Percentiles rank a stretch among this genome's conserved stretches.
These are phyloP conservation scores for Alloascoidea africana DNA, from an alignment of 805 yeast species.

Conservation along the genomic window DNA sequence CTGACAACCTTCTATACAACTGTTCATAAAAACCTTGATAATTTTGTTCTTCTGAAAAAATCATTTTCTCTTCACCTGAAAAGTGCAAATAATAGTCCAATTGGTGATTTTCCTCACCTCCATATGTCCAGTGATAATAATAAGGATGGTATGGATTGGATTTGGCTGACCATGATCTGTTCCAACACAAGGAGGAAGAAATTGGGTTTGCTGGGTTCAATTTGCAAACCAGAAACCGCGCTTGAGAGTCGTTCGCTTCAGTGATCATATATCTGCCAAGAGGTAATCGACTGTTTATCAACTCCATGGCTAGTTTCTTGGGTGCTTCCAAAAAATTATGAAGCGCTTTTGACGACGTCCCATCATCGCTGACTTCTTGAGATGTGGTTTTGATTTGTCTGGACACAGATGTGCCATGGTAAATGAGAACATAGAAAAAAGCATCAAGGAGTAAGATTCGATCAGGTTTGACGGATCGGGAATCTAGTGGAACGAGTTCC, in stretches of 20 bases:
- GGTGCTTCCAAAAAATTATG: conserved; percentile 25
- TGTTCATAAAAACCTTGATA: background rate
- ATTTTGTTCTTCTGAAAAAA: background rate
- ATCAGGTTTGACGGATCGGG: conserved; percentile 6
- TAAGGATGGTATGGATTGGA: no score
- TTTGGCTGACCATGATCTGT: no score
- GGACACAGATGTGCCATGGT: conserved; percentile 8
- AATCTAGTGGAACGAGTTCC: conserved; percentile 24
- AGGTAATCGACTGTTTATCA: conserved; percentile 27
- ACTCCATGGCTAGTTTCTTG: conserved; percentile 25
- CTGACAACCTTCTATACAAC: no score
- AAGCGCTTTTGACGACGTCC: conserved; percentile 23
- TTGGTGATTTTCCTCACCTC: background rate
- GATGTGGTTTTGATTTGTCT: conserved; percentile 26
- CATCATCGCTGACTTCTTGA: conserved; percentile 16
- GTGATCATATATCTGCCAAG: conserved; percentile 31
- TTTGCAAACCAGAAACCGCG: conserved; percentile 30
- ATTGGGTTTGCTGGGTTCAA: conserved; percentile 22
- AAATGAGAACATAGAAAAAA: conserved; percentile 13
- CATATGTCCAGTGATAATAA: background rate
- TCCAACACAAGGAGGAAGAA: no score
- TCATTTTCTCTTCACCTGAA: no score
- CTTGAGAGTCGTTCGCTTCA: conserved; percentile 35
- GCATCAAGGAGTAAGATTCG: conserved; percentile 15
- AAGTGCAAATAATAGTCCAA: no score